phyloP scores from a whole-genome alignment of 2,329 filamentous ascomycete species.

The Penicillium aurantiogriseum region DNA sequence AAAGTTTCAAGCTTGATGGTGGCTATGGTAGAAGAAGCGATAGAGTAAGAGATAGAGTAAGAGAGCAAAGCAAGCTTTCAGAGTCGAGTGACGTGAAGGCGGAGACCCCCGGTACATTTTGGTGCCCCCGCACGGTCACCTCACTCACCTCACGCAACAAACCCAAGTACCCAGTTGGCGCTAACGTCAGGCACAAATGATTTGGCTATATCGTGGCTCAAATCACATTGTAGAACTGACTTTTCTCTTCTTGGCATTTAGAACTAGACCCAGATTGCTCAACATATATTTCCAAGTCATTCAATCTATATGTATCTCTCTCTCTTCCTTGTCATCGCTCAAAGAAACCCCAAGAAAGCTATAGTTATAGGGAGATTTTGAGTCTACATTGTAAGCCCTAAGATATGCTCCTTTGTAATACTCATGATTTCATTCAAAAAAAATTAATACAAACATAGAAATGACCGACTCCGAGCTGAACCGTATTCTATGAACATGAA shows the following conservation, averaged over 20 bases:
- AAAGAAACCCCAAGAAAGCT: not conserved
- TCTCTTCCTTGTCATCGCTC: not conserved
- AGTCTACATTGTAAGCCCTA: not conserved
- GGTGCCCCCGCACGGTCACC: slow-evolving; percentile 5
- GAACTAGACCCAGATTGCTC: not conserved
- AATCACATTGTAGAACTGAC: not conserved
- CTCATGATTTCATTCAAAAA: slow-evolving; percentile 1
- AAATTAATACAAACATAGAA: not conserved
- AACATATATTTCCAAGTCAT: not conserved
- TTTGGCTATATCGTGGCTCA: not conserved
- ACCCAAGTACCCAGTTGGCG: slow-evolving; percentile 1
- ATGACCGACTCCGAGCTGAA: slow-evolving; percentile 20
- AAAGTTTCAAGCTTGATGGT: not conserved
- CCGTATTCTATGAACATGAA: slow-evolving; percentile 19
- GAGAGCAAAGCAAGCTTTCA: slow-evolving; percentile 5
- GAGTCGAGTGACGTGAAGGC: slow-evolving; percentile 15
- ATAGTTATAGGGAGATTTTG: not conserved
- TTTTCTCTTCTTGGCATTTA: not conserved
- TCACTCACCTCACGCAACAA: not conserved
- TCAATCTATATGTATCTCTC: not conserved
- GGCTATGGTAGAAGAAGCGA: not conserved
- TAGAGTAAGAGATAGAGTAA: not conserved
- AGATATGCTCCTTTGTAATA: not conserved
- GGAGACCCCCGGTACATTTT: slow-evolving; percentile 16
- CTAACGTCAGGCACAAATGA: slow-evolving; percentile 21